Base-by-base conservation (phyloP, 2,329 filamentous ascomycete species). In the Pyrenochaeta sp. region DNA sequence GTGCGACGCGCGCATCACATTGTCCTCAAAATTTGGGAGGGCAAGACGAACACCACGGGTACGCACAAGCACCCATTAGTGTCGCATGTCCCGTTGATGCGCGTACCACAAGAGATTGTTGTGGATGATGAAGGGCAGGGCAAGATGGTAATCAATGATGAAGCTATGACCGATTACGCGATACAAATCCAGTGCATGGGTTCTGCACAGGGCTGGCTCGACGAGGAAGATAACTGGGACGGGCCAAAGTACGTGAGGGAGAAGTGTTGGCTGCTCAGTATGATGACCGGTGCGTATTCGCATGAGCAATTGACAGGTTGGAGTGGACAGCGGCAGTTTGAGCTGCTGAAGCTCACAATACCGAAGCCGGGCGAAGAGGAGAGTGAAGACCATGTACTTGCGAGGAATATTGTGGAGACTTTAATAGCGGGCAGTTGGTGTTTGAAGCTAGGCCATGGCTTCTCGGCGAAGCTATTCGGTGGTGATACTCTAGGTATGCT, bases 391-490 rank as follows among this genome's bases (percentile, higher is more conserved):
- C 85, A 87, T 69, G 74, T 63, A 24, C 62, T 77, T 42, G 85
- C 85, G 0, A 76, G 82, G 32, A 73, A 80, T 59, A 82, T 87
- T 50, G 83, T 87, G 0, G 82, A 86, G 67, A 77, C 65, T 0
- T 83, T 82, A 56, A 68, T 87, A n/a, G 68, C 62, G 13, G 76
- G 71, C 56, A 85, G 83, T 60, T 87, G 84, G 67, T 81, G 80
- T 1, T 83, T 87, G 69, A 87, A 87, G 72, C 71, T 87, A 7
- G 83, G 83, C 0, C 84, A 86, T 61, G 84, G 84, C 0, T 64
- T 86, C 25, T 86, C 86, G 25, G 46, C 86, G 8, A 76, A 79
- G 36, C 79, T 86, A 0, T 71, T 80, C 27, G 81, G 81, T 4
- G 61, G 52, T 1, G 75, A 80, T 19, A 86, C 85, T 0, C 71